Conservation (phyloP, 345 rosid species). For the Excoecaria cochinchinensis region DNA sequence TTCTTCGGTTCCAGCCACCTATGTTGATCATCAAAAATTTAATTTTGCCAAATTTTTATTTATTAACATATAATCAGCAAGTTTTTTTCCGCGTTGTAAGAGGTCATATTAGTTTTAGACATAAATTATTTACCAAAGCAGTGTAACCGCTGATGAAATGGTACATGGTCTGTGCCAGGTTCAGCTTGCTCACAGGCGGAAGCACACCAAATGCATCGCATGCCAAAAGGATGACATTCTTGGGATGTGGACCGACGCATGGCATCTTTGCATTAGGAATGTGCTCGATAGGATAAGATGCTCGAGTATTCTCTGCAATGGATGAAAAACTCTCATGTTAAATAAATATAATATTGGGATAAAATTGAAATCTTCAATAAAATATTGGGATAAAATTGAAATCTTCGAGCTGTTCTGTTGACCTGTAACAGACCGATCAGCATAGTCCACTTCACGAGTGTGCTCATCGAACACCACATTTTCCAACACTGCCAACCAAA, state of each 20-base stretch:
- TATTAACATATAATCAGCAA: neutral
- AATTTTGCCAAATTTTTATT: neutral
- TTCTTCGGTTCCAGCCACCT: conserved; percentile 97
- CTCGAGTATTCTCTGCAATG: conserved; percentile 85
- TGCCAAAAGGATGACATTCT: conserved; percentile 87
- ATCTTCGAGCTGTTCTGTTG: neutral
- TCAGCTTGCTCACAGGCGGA: conserved; percentile 97
- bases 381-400: neutral
- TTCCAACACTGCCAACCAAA: conserved; percentile 67
- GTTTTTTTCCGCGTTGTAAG: neutral
- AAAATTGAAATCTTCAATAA: neutral
- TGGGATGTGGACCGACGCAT: conserved; percentile 88
- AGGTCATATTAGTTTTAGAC: neutral
- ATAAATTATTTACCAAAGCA: conserved; percentile 57
- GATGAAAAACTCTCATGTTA: neutral
- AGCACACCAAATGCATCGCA: conserved; percentile 98
- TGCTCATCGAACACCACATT: conserved; percentile 96
- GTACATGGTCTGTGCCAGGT: conserved; percentile 90
- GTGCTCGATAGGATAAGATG: conserved; percentile 88
- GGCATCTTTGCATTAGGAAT: conserved; percentile 92
- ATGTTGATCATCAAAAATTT: conserved; percentile 19
- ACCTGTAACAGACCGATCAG: conserved; percentile 91
- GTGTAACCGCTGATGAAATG: conserved; percentile 99
- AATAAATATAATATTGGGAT: neutral
- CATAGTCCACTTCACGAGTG: conserved; percentile 79